Evolutionary conservation across 139 green algal genomes (phyloP), one percentile per base, ranked within the genome.

Genomic region (Nannochloris sp.): DNA sequence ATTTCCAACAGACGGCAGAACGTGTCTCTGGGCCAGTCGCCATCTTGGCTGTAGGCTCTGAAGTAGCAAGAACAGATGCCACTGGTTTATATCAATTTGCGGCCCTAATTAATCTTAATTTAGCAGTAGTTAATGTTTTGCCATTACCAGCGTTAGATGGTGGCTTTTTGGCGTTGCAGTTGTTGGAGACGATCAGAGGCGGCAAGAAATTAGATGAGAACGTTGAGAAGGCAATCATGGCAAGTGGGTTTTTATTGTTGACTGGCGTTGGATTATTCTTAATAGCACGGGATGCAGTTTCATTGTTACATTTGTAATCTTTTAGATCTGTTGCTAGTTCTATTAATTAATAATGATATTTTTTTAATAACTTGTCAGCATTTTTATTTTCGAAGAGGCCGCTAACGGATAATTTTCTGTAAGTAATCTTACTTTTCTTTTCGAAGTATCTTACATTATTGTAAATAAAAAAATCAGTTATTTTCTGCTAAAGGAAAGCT

Each of bases 41-140:
- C n/a, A 97, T 98, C 44, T 81, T 99, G 35, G 87, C 87, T 6
- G 83, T 88, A 1, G 92, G 92, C 6, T 77, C 81, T 3, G 89
- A 99, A 73, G 87, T 98, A 24, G 89, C 90, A 6, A 72, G 82
- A 31, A 70, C 60, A 7, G 82, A 93, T 72, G 23, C 72, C 0
- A 61, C 73, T 24, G 84, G 85, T 29, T 79, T 96, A 9, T 91
- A 77, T 64, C 87, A 97, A 74, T 99, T 98, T 78, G 89, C 85
- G 8, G 93, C 92, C 25, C 87, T 98, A 34, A 75, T 99, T 27
- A 98, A 98, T 75, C 88, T 99, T 73, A 99, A 99, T 78, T 80
- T 99, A 59, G 95, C 92, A 2, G 75, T 95, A 6, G 88, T 98
- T 32, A 99, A 99, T 72, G 64, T 88, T 24, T 76, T 99, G 57